Conservation (phyloP, 805 yeast genomes). For the Kazachstania psychrophila region DNA sequence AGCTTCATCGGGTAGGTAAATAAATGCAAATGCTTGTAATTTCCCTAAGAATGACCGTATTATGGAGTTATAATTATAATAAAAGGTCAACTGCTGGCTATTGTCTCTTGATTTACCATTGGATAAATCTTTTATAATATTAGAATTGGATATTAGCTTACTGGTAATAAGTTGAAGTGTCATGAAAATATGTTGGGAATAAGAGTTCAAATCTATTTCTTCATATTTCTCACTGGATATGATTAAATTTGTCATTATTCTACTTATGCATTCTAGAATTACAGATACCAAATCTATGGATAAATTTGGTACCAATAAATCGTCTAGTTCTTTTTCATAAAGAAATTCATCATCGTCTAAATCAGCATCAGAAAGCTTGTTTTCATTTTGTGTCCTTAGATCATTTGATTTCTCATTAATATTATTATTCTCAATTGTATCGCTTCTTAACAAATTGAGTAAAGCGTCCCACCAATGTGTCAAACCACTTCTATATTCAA, state of each 20-base stretch:
- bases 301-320: constrained; percentile 3
- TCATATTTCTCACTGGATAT: not conserved
- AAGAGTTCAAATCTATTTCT: constrained; percentile 14
- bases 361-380: not conserved
- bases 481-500: constrained; percentile 13
- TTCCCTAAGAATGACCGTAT: constrained; percentile 25
- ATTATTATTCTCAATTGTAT: constrained; percentile 1
- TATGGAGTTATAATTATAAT: constrained; percentile 18
- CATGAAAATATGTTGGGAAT: constrained; percentile 19
- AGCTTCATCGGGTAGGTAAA: constrained; percentile 22
- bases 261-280: constrained; percentile 28
- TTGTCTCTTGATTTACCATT: not conserved
- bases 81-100: constrained; percentile 2
- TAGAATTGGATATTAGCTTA: constrained; percentile 19
- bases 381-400: not conserved
- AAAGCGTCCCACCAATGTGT: constrained; percentile 30
- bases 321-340: not conserved
- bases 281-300: constrained; percentile 22
- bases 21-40: constrained; percentile 25
- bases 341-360: constrained; percentile 5
- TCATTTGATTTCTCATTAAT: not conserved
- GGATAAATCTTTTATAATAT: constrained; percentile 6
- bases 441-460: constrained; percentile 19
- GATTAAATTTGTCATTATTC: constrained; percentile 19
- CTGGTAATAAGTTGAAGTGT: constrained; percentile 24